These are phyloP conservation scores for Coniosporium apollinis DNA, from an alignment of 495 filamentous ascomycete species.

Conservation along the genomic window DNA sequence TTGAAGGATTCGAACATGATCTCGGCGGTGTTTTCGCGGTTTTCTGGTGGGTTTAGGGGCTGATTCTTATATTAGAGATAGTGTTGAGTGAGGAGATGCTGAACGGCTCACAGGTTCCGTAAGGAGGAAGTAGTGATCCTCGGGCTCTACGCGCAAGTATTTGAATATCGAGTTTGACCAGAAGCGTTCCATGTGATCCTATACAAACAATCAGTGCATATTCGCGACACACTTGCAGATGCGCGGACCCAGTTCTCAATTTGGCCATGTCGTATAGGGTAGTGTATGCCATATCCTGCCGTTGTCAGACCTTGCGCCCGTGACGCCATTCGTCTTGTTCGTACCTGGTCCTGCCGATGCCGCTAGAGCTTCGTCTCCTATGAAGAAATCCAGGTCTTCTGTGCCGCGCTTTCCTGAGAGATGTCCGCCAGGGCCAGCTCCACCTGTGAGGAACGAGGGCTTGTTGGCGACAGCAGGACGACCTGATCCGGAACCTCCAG, in stretches of 20 bases:
- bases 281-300: slow-evolving; percentile 81
- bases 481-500: slow-evolving; percentile 62
- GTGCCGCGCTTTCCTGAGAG: slow-evolving; percentile 86
- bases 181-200: slow-evolving; percentile 98
- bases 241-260: slow-evolving; percentile 82
- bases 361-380: slow-evolving; percentile 85
- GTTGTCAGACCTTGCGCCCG: slow-evolving; percentile 13
- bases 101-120: slow-evolving; percentile 67
- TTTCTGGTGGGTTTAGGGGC: slow-evolving; percentile 95
- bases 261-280: slow-evolving; percentile 93
- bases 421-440: slow-evolving; percentile 63
- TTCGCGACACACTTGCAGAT: neutral
- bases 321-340: too few relatives aligned
- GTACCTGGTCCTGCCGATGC: slow-evolving; percentile 68
- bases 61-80: slow-evolving; percentile 20
- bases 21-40: slow-evolving; percentile 96
- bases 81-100: slow-evolving; percentile 1
- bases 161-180: slow-evolving; percentile 99
- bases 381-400: slow-evolving; percentile 96
- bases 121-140: slow-evolving; percentile 95
- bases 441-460: slow-evolving; percentile 85
- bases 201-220: neutral
- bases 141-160: slow-evolving; percentile 91
- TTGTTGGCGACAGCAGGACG: slow-evolving; percentile 84
- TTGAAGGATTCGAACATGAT: slow-evolving; percentile 99